Percentiles rank a stretch among this genome's conserved stretches.
These are phyloP conservation scores for Dissophora globulifera DNA, from an alignment of 192 early-diverging fungal genomes.

Conservation along the genomic window DNA sequence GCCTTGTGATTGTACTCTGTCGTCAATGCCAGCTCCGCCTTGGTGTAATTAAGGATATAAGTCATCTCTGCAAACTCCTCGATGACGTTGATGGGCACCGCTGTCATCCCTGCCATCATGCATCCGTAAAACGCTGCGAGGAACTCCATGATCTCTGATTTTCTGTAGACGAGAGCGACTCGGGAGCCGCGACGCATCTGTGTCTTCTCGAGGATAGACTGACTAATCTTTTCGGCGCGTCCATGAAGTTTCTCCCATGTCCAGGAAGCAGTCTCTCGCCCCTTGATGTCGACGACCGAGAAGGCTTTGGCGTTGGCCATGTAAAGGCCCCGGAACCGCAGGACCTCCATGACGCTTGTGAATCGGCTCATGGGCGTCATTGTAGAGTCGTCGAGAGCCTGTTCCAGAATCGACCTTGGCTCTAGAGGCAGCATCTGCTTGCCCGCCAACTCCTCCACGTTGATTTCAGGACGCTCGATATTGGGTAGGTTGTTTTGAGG, in stretches of 20 bases:
- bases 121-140: conserved; percentile 85
- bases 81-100: conserved; percentile 85
- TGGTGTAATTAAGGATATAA: conserved; percentile 77
- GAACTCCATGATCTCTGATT: conserved; percentile 85
- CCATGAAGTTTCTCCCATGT: conserved; percentile 80
- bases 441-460: conserved; percentile 60
- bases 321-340: conserved; percentile 71
- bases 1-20: conserved; percentile 82
- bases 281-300: conserved; percentile 77
- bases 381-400: conserved; percentile 53
- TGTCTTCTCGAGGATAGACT: conserved; percentile 71
- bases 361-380: conserved; percentile 64
- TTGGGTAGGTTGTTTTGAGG: conserved; percentile 42
- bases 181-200: conserved; percentile 70
- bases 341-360: conserved; percentile 70
- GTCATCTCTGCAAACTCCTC: conserved; percentile 84
- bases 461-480: conserved; percentile 47
- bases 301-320: conserved; percentile 71
- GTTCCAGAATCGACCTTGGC: conserved; percentile 56
- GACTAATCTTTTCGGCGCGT: conserved; percentile 76
- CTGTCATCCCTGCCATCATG: conserved; percentile 81
- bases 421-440: conserved; percentile 66
- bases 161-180: conserved; percentile 83
- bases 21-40: conserved; percentile 77
- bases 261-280: conserved; percentile 71